phyloP scores from a whole-genome alignment of 2,329 filamentous ascomycete genomes.

The Penicillium vulpinum region DNA sequence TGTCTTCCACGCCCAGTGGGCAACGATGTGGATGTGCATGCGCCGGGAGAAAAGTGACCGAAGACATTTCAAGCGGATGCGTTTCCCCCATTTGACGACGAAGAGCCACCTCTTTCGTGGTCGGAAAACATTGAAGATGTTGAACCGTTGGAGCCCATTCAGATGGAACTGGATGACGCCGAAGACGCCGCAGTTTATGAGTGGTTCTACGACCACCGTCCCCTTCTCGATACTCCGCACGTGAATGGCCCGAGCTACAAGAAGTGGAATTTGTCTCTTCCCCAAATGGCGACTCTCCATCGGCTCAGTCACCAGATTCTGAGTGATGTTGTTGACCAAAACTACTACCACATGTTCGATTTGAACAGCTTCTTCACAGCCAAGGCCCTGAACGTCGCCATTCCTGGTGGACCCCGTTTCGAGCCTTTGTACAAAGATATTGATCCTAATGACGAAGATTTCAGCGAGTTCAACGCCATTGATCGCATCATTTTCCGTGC shows the following conservation, averaged over 20 bases:
- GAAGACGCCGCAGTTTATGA: slow-evolving; percentile 90
- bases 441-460: slow-evolving; percentile 97
- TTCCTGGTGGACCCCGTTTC: slow-evolving; percentile 95
- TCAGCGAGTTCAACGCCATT: slow-evolving; percentile 99
- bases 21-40: slow-evolving; percentile 99
- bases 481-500: slow-evolving; percentile 98
- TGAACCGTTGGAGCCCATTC: slow-evolving; percentile 93
- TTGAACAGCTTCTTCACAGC: slow-evolving; percentile 92
- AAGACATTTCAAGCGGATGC: slow-evolving; percentile 96
- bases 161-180: slow-evolving; percentile 94
- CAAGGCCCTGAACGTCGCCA: slow-evolving; percentile 94
- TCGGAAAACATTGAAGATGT: slow-evolving; percentile 99
- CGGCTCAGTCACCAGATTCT: slow-evolving; percentile 87
- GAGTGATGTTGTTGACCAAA: slow-evolving; percentile 90
- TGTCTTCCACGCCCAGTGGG: slow-evolving; percentile 97
- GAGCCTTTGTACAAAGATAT: slow-evolving; percentile 98
- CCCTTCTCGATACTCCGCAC: slow-evolving; percentile 85
- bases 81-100: slow-evolving; percentile 97
- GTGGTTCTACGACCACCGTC: slow-evolving; percentile 96
- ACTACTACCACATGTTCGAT: slow-evolving; percentile 98
- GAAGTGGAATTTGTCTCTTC: slow-evolving; percentile 86
- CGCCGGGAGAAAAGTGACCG: slow-evolving; percentile 95
- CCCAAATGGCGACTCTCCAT: slow-evolving; percentile 95
- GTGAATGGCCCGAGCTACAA: slow-evolving; percentile 98
- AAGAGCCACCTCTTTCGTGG: slow-evolving; percentile 96